Percentiles rank a stretch among this genome's conserved stretches.
phyloP scores from a whole-genome alignment of 306 rosid species.

The Argentina anserina region DNA sequence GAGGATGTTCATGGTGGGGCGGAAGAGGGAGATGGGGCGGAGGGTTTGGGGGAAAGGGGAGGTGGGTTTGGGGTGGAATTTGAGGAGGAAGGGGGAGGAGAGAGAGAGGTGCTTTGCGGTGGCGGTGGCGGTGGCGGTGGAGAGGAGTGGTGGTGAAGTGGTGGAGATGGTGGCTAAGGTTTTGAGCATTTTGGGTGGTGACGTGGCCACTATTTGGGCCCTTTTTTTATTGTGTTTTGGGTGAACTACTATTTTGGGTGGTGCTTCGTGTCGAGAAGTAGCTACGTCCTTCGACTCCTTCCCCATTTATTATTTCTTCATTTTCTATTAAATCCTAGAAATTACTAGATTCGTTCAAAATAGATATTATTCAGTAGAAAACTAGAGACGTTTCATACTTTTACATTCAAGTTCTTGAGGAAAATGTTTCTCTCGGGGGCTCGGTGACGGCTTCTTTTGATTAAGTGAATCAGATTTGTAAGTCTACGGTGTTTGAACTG shows the following conservation, averaged over 20 bases:
- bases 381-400: too few relatives aligned
- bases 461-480: too few relatives aligned
- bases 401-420: too few relatives aligned
- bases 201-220: slow-evolving; percentile 25
- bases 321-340: background rate
- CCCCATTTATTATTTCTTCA: background rate
- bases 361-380: too few relatives aligned
- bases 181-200: slow-evolving; percentile 47
- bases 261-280: background rate
- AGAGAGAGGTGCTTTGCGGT: slow-evolving; percentile 36
- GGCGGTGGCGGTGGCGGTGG: slow-evolving; percentile 31
- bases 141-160: slow-evolving; percentile 30
- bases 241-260: background rate
- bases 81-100: slow-evolving; percentile 29
- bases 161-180: slow-evolving; percentile 43
- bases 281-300: background rate
- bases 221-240: background rate
- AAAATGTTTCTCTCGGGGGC: too few relatives aligned
- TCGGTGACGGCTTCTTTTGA: too few relatives aligned
- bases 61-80: slow-evolving; percentile 18
- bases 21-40: slow-evolving; percentile 26
- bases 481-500: too few relatives aligned
- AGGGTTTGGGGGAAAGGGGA: slow-evolving; percentile 41
- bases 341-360: background rate
- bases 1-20: slow-evolving; percentile 69